Conservation (phyloP, 768 basidiomycete genomes). For the Mycena olivaceomarginata region DNA sequence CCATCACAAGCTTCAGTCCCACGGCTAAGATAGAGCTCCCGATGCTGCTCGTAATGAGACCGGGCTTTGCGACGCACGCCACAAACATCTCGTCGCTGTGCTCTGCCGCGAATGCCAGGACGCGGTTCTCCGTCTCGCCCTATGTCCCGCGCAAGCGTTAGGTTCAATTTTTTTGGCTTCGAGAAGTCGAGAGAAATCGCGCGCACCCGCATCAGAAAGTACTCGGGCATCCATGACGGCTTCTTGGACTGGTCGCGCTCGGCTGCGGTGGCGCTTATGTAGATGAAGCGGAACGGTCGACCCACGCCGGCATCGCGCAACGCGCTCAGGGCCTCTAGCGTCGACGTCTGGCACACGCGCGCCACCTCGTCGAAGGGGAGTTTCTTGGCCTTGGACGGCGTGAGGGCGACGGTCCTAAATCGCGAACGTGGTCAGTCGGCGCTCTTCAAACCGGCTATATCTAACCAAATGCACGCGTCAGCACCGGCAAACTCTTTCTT, state of each 20-base stretch:
- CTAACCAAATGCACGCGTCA: constrained; percentile 8
- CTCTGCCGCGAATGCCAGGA: constrained; percentile 3
- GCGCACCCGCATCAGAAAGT: constrained; percentile 10
- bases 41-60: not conserved
- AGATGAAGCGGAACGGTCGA: constrained; percentile 1
- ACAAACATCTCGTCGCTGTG: constrained; percentile 1
- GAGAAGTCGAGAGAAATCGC: not conserved
- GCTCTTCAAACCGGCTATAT: not conserved
- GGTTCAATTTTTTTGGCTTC: not conserved
- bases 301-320: not conserved
- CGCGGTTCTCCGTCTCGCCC: constrained; percentile 10
- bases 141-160: not conserved
- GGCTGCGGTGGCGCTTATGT: not conserved
- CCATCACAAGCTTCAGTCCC: not conserved
- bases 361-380: not conserved
- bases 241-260: constrained; percentile 14
- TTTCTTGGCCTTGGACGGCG: not conserved
- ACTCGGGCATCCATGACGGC: not conserved
- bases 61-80: constrained; percentile 1
- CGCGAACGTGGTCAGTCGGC: not conserved
- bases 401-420: not conserved
- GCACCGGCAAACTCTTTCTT: constrained; percentile 5
- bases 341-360: constrained; percentile 7
- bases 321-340: not conserved
- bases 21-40: not conserved